These are phyloP conservation scores for Trypanosoma lewisi DNA, from an alignment of 208 protist species.

Conservation along the genomic window DNA sequence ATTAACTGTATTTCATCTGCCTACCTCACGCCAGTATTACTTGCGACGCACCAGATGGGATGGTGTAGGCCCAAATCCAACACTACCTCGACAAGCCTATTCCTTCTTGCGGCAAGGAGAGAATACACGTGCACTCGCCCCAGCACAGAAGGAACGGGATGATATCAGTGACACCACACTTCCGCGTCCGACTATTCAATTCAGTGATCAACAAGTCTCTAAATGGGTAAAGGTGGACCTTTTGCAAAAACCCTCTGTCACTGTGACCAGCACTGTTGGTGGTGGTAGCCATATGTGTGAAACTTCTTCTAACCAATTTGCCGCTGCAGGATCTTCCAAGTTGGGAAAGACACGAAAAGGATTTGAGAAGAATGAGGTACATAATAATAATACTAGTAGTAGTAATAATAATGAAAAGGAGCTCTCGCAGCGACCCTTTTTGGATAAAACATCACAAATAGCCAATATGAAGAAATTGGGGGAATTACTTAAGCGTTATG, in stretches of 20 bases:
- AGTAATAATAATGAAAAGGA: conserved; percentile 12
- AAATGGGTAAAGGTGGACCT: conserved; percentile 31
- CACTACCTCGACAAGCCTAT: neutral
- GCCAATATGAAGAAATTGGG: conserved; percentile 75
- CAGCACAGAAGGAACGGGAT: neutral
- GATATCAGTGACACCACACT: neutral
- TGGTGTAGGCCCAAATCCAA: conserved; percentile 1
- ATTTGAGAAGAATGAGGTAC: neutral
- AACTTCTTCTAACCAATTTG: neutral
- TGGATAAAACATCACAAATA: conserved; percentile 27
- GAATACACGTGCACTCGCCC: neutral
- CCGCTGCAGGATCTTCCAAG: neutral
- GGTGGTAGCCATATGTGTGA: neutral
- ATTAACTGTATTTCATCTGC: conserved; percentile 40
- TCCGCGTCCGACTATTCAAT: conserved; percentile 8
- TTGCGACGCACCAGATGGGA: neutral
- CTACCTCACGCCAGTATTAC: conserved; percentile 32
- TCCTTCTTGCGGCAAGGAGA: conserved; percentile 21
- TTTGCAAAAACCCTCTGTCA: neutral
- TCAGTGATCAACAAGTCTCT: conserved; percentile 8
- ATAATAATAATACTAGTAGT: too few relatives aligned
- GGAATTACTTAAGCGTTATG: conserved; percentile 53
- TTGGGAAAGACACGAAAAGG: neutral
- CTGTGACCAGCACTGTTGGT: neutral
- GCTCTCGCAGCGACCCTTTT: conserved; percentile 18